phyloP scores from a whole-genome alignment of 2,329 filamentous ascomycete genomes.

The Hirsutella rhossiliensis region DNA sequence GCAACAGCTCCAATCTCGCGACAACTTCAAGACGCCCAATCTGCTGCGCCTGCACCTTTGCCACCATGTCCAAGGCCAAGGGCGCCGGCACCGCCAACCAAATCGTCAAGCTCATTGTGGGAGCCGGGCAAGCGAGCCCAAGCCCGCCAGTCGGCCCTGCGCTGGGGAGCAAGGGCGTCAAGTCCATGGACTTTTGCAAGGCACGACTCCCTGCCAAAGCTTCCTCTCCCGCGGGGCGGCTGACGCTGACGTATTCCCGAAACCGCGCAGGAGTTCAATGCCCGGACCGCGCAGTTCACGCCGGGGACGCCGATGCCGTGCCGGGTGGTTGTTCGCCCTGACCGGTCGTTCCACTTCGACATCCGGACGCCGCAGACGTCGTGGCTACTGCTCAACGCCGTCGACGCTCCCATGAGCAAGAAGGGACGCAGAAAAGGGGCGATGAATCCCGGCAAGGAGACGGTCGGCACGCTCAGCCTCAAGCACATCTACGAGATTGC shows the following conservation, averaged over 20 bases:
- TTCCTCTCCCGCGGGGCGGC: conserved; percentile 6
- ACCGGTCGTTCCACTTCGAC: conserved; percentile 88
- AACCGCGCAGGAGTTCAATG: conserved; percentile 76
- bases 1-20: not conserved
- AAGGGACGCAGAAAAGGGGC: conserved; percentile 74
- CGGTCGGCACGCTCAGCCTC: conserved; percentile 72
- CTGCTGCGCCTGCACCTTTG: not conserved
- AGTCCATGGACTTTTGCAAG: conserved; percentile 99
- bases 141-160: conserved; percentile 94
- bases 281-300: conserved; percentile 73
- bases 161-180: conserved; percentile 92
- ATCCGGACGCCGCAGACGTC: conserved; percentile 90
- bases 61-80: conserved; percentile 40
- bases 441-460: conserved; percentile 60
- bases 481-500: conserved; percentile 98
- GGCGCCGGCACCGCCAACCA: conserved; percentile 41
- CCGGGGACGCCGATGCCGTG: conserved; percentile 80
- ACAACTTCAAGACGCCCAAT: not conserved
- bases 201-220: conserved; percentile 30
- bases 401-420: conserved; percentile 57
- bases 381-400: conserved; percentile 75
- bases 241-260: not conserved
- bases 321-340: conserved; percentile 81
- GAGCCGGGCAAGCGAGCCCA: conserved; percentile 86
- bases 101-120: conserved; percentile 95